Evolutionary conservation across 2,329 filamentous ascomycete genomes (phyloP).

Genomic region (Aspergillus pseudoglaucus): DNA sequence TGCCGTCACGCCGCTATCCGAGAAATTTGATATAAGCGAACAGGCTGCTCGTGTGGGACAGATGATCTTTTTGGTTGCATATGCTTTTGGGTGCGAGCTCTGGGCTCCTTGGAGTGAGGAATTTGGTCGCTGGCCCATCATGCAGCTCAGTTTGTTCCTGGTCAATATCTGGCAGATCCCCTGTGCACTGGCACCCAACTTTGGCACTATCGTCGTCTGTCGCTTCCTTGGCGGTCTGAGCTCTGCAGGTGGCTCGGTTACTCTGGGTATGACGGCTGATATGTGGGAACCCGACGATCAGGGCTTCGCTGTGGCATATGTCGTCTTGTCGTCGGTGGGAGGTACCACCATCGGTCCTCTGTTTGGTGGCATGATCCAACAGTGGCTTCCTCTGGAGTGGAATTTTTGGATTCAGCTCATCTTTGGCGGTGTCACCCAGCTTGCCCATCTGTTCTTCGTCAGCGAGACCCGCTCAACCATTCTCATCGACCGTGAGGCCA

Average conservation of each 20-base stretch:
- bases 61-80: constrained; percentile 69
- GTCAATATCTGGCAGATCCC: constrained; percentile 74
- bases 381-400: constrained; percentile 53
- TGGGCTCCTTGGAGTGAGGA: constrained; percentile 87
- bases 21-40: constrained; percentile 61
- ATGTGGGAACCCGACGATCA: constrained; percentile 65
- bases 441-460: constrained; percentile 52
- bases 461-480: constrained; percentile 53
- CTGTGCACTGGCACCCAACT: constrained; percentile 66
- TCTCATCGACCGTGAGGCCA: constrained; percentile 54
- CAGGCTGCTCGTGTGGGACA: constrained; percentile 67
- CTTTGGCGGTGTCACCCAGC: constrained; percentile 48
- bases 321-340: constrained; percentile 72
- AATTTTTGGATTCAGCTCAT: constrained; percentile 59
- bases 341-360: constrained; percentile 59
- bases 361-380: constrained; percentile 49
- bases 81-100: constrained; percentile 79
- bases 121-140: constrained; percentile 68
- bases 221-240: constrained; percentile 63
- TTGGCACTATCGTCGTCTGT: constrained; percentile 60
- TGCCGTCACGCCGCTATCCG: constrained; percentile 57
- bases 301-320: constrained; percentile 68
- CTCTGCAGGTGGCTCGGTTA: constrained; percentile 66
- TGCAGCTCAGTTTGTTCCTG: constrained; percentile 65
- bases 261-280: constrained; percentile 67